Percentiles rank a stretch among this genome's conserved stretches.
Conservation (phyloP, 495 filamentous ascomycete genomes). For the Neurospora terricola region DNA sequence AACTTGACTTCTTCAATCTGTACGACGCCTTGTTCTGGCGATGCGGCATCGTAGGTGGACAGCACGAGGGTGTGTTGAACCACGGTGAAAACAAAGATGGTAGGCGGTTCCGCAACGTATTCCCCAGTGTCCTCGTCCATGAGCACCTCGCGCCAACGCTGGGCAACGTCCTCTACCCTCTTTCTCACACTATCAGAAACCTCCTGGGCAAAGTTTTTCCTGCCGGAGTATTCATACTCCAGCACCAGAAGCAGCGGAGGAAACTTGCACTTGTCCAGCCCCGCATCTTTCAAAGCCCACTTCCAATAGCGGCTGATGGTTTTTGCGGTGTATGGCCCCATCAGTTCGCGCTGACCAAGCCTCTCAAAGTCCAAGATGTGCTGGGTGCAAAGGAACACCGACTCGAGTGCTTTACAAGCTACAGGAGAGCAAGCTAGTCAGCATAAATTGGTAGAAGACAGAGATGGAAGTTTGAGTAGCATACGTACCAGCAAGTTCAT, state of each 20-base stretch:
- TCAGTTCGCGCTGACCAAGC: constrained; percentile 9
- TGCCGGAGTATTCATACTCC: constrained; percentile 6
- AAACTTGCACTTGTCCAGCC: constrained; percentile 5
- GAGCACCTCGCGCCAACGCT: constrained; percentile 12
- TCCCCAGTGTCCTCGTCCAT: not conserved
- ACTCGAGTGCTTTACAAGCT: constrained; percentile 23
- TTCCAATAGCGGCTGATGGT: constrained; percentile 13
- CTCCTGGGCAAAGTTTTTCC: constrained; percentile 3
- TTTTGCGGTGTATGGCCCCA: constrained; percentile 11
- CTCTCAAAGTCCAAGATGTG: constrained; percentile 20
- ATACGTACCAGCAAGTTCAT: constrained; percentile 17
- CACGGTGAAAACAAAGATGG: constrained; percentile 19
- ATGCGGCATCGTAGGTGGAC: constrained; percentile 15
- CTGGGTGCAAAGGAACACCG: constrained; percentile 20
- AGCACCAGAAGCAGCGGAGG: constrained; percentile 10
- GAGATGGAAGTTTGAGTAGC: not conserved
- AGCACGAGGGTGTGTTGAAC: constrained; percentile 20
- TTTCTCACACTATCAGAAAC: constrained; percentile 10
- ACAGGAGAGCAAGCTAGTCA: not conserved
- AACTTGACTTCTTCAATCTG: constrained; percentile 12
- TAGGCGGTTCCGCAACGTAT: constrained; percentile 11
- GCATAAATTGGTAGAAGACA: not conserved
- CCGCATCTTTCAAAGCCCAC: constrained; percentile 18
- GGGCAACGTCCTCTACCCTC: constrained; percentile 8
- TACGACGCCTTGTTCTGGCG: constrained; percentile 8